Evolutionary conservation across 495 filamentous ascomycete species (phyloP), one percentile per base, ranked within the genome.

Genomic region (Aspergillus conjunctus): DNA sequence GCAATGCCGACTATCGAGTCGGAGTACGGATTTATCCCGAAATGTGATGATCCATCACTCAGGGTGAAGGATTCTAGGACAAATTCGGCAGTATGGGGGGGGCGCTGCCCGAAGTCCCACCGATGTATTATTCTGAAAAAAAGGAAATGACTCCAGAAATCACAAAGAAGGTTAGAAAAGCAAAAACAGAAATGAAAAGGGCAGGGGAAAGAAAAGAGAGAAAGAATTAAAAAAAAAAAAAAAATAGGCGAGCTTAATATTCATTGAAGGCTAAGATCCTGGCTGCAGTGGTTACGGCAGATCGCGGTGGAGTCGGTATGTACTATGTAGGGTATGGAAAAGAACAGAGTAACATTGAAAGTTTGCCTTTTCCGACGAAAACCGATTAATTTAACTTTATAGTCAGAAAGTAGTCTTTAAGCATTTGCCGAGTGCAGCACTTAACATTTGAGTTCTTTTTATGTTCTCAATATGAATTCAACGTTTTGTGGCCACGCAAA

Each of bases 41-140:
- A 15, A 30, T 32, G 49, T 7, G 12, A 20, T 51, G 49, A 32
- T 32, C 30, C 14, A 51, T 51, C 26, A 51, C 17, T 21, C 44
- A 48, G 18, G n/a, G 44, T 5, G 44, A 48, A 48, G 10, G n/a
- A 18, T 10, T 9, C 17, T 20, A 48, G 9, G 18, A 1, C 12
- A 12, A 43, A 43, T 3, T 12, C 1, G 12, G 12, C 26, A 14
- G 3, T 15, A 43, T 15, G 17, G 17, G 17, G 39, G n/a, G n/a
- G n/a, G n/a, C n/a, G 12, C 39, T 15, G 44, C 17, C 17, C 20
- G 34, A 18, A 50, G 50, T 43, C 20, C 61, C 63, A 61, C 58
- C 43, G 30, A 56, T 55, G 51, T 37, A 51, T 61, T 55, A 59
- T 55, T 44, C 21, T 26, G 26, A 41, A 61, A 62, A 61, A 62